Evolutionary conservation across 352 stramenopile genomes (phyloP).

Genomic region (Globisporangium barbulae): DNA sequence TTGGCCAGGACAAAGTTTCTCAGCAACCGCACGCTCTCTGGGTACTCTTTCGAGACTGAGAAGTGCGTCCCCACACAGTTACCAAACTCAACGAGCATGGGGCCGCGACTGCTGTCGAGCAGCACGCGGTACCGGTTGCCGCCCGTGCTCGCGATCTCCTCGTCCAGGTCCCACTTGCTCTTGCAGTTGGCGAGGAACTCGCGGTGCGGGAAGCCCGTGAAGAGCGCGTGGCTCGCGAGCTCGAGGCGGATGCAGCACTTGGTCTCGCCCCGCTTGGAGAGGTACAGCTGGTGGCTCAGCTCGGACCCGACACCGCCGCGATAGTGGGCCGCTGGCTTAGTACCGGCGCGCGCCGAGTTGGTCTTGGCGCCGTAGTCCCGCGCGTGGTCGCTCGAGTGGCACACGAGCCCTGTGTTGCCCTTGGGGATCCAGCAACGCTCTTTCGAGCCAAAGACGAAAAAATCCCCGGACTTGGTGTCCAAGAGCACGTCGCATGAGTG

Average conservation of each 20-base stretch:
- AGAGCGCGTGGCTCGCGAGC: constrained; percentile 39
- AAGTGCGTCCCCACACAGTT: constrained; percentile 78
- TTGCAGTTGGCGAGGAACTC: constrained; percentile 72
- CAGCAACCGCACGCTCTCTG: constrained; percentile 42
- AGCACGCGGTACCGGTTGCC: constrained; percentile 79
- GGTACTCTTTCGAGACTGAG: constrained; percentile 46
- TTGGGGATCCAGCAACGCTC: constrained; percentile 50
- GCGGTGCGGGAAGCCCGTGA: constrained; percentile 24
- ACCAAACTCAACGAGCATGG: constrained; percentile 81
- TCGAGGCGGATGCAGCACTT: constrained; percentile 69
- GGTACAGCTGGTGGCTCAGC: constrained; percentile 36
- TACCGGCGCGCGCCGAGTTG: constrained; percentile 66
- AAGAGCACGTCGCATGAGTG: constrained; percentile 41
- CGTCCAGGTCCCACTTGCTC: constrained; percentile 78
- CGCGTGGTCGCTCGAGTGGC: constrained; percentile 58
- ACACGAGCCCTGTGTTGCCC: constrained; percentile 74
- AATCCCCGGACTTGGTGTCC: constrained; percentile 72
- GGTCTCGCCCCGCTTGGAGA: constrained; percentile 56
- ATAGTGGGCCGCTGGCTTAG: constrained; percentile 26
- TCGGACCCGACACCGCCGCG: constrained; percentile 11
- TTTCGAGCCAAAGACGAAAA: constrained; percentile 43
- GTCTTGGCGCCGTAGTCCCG: constrained; percentile 48
- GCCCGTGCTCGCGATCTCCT: constrained; percentile 66
- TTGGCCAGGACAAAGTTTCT: constrained; percentile 61
- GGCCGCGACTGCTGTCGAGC: constrained; percentile 66